These are phyloP conservation scores for Funneliformis caledonium DNA, from an alignment of 371 early-diverging fungal species.

Conservation along the genomic window DNA sequence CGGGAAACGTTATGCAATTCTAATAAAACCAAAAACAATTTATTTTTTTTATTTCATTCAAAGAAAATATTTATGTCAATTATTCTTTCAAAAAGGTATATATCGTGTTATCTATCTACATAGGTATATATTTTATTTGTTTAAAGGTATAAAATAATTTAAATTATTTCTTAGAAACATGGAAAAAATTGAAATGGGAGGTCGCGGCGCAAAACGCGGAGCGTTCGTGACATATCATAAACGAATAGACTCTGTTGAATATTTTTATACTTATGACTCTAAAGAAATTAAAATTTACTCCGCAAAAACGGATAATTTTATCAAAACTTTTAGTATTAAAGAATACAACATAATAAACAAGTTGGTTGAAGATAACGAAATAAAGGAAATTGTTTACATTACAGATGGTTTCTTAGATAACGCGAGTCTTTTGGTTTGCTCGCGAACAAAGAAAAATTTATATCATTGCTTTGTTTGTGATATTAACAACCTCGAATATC, in stretches of 20 bases:
- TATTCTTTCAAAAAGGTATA: too few relatives aligned
- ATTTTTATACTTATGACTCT: neutral
- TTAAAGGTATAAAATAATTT: neutral
- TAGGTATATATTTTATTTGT: neutral
- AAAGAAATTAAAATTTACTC: neutral
- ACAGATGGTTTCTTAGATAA: neutral
- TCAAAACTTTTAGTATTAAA: neutral
- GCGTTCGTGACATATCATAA: neutral
- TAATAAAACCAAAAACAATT: too few relatives aligned
- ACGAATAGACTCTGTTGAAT: neutral
- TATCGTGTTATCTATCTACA: too few relatives aligned
- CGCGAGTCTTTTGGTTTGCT: neutral
- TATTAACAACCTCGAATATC: neutral
- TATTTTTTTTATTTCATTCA: too few relatives aligned
- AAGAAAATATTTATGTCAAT: too few relatives aligned
- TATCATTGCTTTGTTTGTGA: neutral
- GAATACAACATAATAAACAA: neutral
- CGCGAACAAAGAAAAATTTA: neutral
- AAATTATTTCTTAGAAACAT: neutral
- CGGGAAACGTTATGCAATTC: too few relatives aligned
- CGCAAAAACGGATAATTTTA: neutral
- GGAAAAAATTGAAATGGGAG: neutral
- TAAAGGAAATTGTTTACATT: neutral
- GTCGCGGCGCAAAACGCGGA: neutral
- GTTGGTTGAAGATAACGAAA: neutral